These are phyloP conservation scores for Earliella scabrosa DNA, from an alignment of 1,284 basidiomycete species.

Conservation along the genomic window DNA sequence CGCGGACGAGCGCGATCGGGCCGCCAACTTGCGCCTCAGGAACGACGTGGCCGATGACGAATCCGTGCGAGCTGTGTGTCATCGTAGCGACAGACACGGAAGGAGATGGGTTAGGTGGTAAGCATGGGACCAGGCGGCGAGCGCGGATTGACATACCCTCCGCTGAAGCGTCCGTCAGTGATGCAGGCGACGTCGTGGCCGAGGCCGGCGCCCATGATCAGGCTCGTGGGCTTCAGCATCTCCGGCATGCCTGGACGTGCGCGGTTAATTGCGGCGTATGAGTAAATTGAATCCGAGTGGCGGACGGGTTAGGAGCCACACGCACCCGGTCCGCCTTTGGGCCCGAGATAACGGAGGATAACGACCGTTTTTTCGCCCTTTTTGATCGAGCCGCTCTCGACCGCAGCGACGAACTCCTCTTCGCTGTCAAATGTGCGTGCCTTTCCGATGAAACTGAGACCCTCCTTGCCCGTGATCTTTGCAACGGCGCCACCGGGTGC, in stretches of 20 bases:
- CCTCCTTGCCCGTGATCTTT: conserved; percentile 95
- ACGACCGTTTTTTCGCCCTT: conserved; percentile 92
- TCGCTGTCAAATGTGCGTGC: conserved; percentile 87
- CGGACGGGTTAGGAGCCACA: background rate
- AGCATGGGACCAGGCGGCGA: background rate
- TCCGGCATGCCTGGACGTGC: conserved; percentile 82
- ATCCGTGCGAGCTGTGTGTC: conserved; percentile 75
- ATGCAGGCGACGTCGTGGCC: conserved; percentile 89
- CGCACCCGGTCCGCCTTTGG: conserved; percentile 86
- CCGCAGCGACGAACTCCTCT: conserved; percentile 80
- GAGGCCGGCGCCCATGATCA: conserved; percentile 94
- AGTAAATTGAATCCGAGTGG: background rate
- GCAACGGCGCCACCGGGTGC: conserved; percentile 93
- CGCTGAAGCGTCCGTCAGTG: conserved; percentile 94
- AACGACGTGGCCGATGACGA: conserved; percentile 92
- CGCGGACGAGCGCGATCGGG: conserved; percentile 87
- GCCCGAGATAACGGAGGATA: conserved; percentile 87
- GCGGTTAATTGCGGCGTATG: background rate
- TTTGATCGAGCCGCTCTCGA: conserved; percentile 80
- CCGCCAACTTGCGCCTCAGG: conserved; percentile 91
- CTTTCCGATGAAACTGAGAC: conserved; percentile 81
- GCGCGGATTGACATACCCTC: conserved; percentile 63
- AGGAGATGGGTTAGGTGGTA: background rate
- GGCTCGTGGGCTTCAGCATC: conserved; percentile 90
- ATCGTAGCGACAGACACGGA: conserved; percentile 14